A percentile compares a stretch with the other conserved stretches of the same genome.
Evolutionary conservation across 768 basidiomycete species (phyloP).

Genomic region (Russula earlei): DNA sequence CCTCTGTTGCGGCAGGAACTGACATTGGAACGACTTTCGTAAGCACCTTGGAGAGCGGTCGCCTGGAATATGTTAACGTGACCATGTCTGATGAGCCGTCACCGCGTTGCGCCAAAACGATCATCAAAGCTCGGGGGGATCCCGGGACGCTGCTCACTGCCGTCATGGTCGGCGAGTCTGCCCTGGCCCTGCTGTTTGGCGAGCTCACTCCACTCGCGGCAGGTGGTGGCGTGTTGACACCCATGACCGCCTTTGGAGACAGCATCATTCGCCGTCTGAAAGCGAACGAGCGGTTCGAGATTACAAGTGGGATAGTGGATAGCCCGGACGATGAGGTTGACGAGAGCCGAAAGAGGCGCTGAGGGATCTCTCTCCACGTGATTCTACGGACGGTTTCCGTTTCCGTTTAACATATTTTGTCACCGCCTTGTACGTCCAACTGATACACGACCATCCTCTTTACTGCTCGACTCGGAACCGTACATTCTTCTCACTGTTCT

Average conservation of each 20-base stretch:
- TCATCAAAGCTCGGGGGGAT: constrained; percentile 60
- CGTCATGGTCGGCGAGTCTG: constrained; percentile 77
- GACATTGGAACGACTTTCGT: not conserved
- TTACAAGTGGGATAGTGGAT: constrained; percentile 41
- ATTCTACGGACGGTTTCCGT: too few species aligned
- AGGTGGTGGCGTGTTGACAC: constrained; percentile 74
- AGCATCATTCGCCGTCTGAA: constrained; percentile 60
- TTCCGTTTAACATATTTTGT: too few species aligned
- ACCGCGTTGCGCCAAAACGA: constrained; percentile 46
- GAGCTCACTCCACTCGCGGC: constrained; percentile 47
- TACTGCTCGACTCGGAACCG: too few species aligned
- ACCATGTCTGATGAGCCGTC: constrained; percentile 42
- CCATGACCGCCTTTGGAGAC: constrained; percentile 74
- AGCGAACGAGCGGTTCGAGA: constrained; percentile 44
- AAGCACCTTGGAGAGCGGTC: constrained; percentile 54
- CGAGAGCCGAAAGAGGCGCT: constrained; percentile 5
- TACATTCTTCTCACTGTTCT: not conserved
- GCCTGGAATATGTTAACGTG: constrained; percentile 55
- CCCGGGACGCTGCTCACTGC: constrained; percentile 57
- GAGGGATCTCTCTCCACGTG: not conserved
- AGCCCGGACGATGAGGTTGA: constrained; percentile 4
- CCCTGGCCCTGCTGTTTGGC: constrained; percentile 57
- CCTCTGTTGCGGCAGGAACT: not conserved
- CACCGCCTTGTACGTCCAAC: too few species aligned
- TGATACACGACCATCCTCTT: too few species aligned